Evolutionary conservation across 495 filamentous ascomycete species (phyloP), one percentile per base, ranked within the genome.

Genomic region (Xylaria longipes): DNA sequence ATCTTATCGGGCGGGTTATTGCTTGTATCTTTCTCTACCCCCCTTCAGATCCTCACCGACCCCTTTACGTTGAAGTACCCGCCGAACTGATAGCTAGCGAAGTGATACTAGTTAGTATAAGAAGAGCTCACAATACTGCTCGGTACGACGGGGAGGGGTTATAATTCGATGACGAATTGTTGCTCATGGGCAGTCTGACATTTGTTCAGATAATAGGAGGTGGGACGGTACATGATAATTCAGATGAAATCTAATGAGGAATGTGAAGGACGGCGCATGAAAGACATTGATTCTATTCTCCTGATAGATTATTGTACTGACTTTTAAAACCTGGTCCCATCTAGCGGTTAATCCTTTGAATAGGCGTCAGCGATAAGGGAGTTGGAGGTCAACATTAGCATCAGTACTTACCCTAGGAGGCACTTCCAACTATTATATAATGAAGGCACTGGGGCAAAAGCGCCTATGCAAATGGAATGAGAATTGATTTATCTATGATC

Each of bases 21-120:
- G 83, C 85, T 91, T 80, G 15, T 25, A 27, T 35, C 29, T 65
- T 12, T 69, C 56, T 46, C 54, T 66, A 56, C 60, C 20, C 35
- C 33, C 25, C 41, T 20, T 22, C 7, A 46, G 31, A 31, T 14
- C 22, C 20, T 29, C 15, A 33, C 27, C 43, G 11, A 33, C 22
- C 14, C 37, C 22, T 20, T 12, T 31, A 22, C 41, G 6, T 41
- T 63, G 8, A 37, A 29, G 3, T 3, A 6, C 15, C 15, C 20
- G 22, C 39, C 43, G 45, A 48, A 39, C 69, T 71, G 37, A 71
- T 39, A 5, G n/a, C 60, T 22, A 22, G 39, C 25, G 22, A 65
- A 64, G 56, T 22, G 58, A 64, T 22, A 65, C 61, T 37, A 31
- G 14, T 22, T 56, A 29, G 25, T 46, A 50, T 56, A 15, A 29